phyloP scores from a whole-genome alignment of 208 protist species.

The Crithidia bombi region DNA sequence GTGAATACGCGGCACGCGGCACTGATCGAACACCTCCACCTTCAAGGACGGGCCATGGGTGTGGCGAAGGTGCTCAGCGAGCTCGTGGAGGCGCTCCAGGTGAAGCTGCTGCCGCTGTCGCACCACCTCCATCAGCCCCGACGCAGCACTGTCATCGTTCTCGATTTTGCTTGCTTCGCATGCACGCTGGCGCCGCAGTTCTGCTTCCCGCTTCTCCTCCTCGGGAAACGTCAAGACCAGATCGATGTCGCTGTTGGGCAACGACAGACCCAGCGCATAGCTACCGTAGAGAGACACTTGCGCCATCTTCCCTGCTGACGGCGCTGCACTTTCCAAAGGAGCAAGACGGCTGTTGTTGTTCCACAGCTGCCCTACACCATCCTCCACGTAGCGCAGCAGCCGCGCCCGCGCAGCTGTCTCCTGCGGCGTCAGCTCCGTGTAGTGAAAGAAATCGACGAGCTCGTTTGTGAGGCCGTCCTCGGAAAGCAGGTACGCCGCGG shows the following conservation, averaged over 20 bases:
- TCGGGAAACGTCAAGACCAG: conserved; percentile 34
- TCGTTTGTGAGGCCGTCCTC: conserved; percentile 50
- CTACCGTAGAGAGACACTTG: conserved; percentile 65
- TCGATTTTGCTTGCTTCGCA: too few relatives aligned
- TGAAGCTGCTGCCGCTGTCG: conserved; percentile 20
- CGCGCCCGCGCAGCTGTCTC: conserved; percentile 34
- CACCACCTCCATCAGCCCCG: background rate
- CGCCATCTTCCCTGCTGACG: background rate
- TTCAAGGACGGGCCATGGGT: background rate
- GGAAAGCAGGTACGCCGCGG: conserved; percentile 31
- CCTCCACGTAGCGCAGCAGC: conserved; percentile 35
- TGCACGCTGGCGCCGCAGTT: background rate
- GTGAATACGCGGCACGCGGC: conserved; percentile 56
- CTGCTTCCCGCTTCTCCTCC: conserved; percentile 9
- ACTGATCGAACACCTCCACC: conserved; percentile 55
- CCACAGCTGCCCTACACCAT: conserved; percentile 35
- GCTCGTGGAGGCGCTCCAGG: conserved; percentile 35
- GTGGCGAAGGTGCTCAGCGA: conserved; percentile 25
- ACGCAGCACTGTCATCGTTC: background rate
- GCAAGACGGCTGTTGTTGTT: background rate
- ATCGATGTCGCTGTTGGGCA: conserved; percentile 64
- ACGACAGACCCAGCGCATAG: conserved; percentile 62
- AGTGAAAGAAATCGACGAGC: conserved; percentile 50
- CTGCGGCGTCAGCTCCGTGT: conserved; percentile 30
- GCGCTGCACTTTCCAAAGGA: background rate